Evolutionary conservation across 148 eudicot species (phyloP).

Genomic region (Agrostemma githago): DNA sequence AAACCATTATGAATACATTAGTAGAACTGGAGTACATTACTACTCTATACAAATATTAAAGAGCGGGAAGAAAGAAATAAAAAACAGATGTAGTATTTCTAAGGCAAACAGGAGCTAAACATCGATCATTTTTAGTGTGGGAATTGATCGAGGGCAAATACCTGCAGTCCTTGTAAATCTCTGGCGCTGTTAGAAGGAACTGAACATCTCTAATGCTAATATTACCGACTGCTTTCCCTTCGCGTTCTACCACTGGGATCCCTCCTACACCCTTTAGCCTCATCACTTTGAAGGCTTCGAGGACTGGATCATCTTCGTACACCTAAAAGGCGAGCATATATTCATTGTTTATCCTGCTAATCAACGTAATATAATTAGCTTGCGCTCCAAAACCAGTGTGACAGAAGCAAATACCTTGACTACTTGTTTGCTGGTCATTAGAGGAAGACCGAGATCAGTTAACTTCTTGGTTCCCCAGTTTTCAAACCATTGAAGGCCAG

Average conservation of each 20-base stretch:
- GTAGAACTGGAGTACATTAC: background rate
- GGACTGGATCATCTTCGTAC: constrained; percentile 79
- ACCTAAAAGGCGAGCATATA: constrained; percentile 37
- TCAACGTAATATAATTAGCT: background rate
- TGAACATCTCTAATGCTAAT: constrained; percentile 94
- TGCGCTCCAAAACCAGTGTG: background rate
- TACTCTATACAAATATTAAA: too few relatives aligned
- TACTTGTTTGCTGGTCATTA: constrained; percentile 52
- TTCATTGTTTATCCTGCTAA: background rate
- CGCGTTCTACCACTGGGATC: constrained; percentile 64
- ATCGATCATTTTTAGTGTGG: background rate
- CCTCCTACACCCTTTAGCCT: constrained; percentile 80
- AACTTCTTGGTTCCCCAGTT: constrained; percentile 78
- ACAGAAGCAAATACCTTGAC: constrained; percentile 42
- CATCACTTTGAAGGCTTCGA: constrained; percentile 90
- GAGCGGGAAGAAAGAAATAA: too few relatives aligned
- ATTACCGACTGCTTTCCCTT: constrained; percentile 84
- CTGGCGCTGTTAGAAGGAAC: constrained; percentile 77
- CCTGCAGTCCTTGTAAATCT: constrained; percentile 89
- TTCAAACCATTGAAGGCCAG: constrained; percentile 90
- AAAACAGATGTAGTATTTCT: background rate
- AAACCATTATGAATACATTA: background rate
- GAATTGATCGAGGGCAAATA: constrained; percentile 21
- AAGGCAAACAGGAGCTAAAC: background rate
- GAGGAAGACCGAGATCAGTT: constrained; percentile 75